Evolutionary conservation across 164 flowering plant genomes (phyloP), one percentile per base, ranked within the genome.

Genomic region (Dillenia suffruticosa): DNA sequence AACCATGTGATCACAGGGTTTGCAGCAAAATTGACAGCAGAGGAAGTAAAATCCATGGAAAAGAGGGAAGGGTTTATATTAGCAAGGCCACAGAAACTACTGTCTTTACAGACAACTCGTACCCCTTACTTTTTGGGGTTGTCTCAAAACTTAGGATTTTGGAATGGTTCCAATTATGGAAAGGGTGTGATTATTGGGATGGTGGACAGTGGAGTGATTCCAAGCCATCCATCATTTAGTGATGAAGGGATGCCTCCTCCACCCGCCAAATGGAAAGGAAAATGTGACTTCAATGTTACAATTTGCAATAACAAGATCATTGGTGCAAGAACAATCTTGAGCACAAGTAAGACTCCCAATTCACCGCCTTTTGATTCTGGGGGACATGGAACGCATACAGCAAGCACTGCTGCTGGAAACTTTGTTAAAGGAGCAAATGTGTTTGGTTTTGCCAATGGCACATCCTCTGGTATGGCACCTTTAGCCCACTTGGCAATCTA

Each of bases 91-190:
- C 67, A 77, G 1, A 16, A 50, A 48, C 13, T 47, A 1, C 15
- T 46, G 24, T 61, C 52, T 15, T 58, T 74, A 32, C 76, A 65
- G 6, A 77, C 76, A 10, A 77, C 78, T 9, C 74, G 61, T 46
- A 62, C 74, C 8, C 77, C 74, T 16, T 10, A 15, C 8, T 71
- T 71, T 10, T 24, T 26, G 32, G 32, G 32, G 32, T 26, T 26
- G 32, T 26, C 32, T 26, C 32, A 26, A 26, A 26, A 26, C 32
- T 26, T 3, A 26, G 32, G 32, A 26, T 26, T 26, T 26, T 26
- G 32, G 32, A 26, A 26, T 26, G 32, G 32, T 26, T 26, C 32
- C 32, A 26, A 26, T 26, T 26, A 26, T 26, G 32, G 32, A 26
- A 26, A 26, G 5, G 32, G 32, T 26, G 32, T 26, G 2, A 26